Conservation (phyloP, 257 asterid genomes). For the Nicotiana otophora region DNA sequence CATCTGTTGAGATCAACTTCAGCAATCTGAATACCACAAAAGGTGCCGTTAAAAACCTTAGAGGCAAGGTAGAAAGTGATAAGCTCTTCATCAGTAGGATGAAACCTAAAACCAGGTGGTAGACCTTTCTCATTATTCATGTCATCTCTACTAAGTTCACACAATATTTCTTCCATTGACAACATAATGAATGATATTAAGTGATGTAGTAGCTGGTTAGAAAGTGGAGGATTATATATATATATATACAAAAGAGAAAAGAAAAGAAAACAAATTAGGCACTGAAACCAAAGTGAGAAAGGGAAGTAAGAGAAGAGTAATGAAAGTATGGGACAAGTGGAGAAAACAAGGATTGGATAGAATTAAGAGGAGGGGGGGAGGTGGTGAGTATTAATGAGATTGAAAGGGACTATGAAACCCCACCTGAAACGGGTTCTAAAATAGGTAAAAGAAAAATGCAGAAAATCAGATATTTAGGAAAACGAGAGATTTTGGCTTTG, state of each 20-base stretch:
- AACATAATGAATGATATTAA: conserved; percentile 23
- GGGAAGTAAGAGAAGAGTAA: neutral
- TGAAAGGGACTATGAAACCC: conserved; percentile 32
- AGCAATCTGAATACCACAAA: conserved; percentile 45
- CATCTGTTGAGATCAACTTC: conserved; percentile 80
- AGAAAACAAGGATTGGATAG: neutral
- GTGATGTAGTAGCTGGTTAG: neutral
- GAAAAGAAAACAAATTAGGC: conserved; percentile 9
- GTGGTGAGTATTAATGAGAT: conserved; percentile 11
- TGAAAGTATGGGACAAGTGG: neutral
- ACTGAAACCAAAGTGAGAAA: conserved; percentile 22
- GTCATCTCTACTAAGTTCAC: conserved; percentile 46
- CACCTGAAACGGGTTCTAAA: conserved; percentile 65
- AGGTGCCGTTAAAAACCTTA: conserved; percentile 48
- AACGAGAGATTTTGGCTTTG: neutral
- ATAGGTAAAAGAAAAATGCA: conserved; percentile 40
- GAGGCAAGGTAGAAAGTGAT: conserved; percentile 71
- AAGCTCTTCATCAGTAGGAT: conserved; percentile 88
- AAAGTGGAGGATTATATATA: neutral
- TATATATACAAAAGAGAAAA: neutral
- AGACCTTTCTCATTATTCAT: conserved; percentile 37
- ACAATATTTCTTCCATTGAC: conserved; percentile 58
- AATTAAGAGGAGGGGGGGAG: neutral
- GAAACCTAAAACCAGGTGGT: conserved; percentile 82
- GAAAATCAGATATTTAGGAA: conserved; percentile 12